Evolutionary conservation across 257 asterid genomes (phyloP), one percentile per base, ranked within the genome.

Genomic region (Nicotiana paniculata): DNA sequence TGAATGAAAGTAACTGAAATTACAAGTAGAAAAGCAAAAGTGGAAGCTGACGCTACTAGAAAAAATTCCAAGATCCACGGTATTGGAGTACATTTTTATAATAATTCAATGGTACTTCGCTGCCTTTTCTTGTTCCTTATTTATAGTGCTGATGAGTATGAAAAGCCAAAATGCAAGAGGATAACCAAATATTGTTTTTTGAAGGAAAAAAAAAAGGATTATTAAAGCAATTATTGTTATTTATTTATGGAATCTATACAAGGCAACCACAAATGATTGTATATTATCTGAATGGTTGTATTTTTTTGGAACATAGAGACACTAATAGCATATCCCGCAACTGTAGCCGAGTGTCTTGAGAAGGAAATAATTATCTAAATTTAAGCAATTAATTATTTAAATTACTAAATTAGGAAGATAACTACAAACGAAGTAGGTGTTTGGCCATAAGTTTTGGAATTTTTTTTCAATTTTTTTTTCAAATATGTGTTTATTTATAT

Each of bases 41-140:
- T 85, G 91, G 90, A 89, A 89, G 91, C 87, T 89, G 95, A 88
- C 87, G 81, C 67, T 65, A 85, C 26, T 79, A 54, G 62, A 76
- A 37, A 68, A 66, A 72, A 81, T 58, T 80, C 86, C 84, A 85
- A 87, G 87, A 90, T 85, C 89, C 93, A 86, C 87, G 77, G 59
- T 84, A 80, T 62, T 80, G 82, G 77, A 81, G 72, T 16, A 3
- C 55, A 0, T 37, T 4, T 35, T 3, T 26, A 37, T 12, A 18
- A 68, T 57, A 43, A 46, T 65, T 79, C 21, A 79, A 39, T 30
- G 24, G 54, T 5, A 21, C 59, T 81, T 79, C 11, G 43, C 11
- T 11, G 18, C 37, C 18, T 13, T 58, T 55, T 53, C 37, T 81
- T 43, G 24, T 77, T 77, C 37, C 21, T 59, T 43, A 37, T 80